phyloP scores from a whole-genome alignment of 2,329 filamentous ascomycete species.

The Fusarium sp. region DNA sequence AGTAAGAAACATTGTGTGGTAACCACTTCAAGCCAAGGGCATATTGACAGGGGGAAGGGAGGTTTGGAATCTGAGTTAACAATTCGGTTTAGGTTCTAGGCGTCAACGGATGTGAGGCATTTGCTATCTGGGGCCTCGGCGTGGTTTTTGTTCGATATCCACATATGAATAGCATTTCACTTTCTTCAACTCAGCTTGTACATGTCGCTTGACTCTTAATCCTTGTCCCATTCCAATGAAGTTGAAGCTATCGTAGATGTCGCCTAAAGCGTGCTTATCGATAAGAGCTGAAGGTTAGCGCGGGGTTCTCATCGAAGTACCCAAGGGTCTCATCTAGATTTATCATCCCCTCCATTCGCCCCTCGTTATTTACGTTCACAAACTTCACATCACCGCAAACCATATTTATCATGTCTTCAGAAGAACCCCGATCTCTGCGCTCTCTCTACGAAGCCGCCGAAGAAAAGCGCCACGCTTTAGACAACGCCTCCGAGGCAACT shows the following conservation, averaged over 20 bases:
- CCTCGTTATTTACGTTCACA: neutral
- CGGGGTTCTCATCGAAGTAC: slow-evolving; percentile 28
- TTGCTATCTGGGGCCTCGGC: slow-evolving; percentile 9
- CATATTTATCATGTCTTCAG: slow-evolving; percentile 45
- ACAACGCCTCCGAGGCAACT: slow-evolving; percentile 71
- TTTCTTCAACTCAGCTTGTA: slow-evolving; percentile 1
- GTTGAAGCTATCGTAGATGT: neutral
- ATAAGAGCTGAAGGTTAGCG: slow-evolving; percentile 34
- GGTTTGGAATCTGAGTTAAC: slow-evolving; percentile 1
- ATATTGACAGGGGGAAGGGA: neutral
- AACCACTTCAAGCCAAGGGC: neutral
- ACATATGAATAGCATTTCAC: neutral
- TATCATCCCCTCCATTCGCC: slow-evolving; percentile 23
- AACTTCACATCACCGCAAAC: neutral
- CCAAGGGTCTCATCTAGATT: slow-evolving; percentile 21
- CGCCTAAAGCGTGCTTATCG: slow-evolving; percentile 21
- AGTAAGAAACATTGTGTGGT: slow-evolving; percentile 9
- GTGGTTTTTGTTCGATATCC: slow-evolving; percentile 24
- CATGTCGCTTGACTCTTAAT: neutral
- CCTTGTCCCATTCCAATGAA: neutral
- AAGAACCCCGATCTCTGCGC: slow-evolving; percentile 61
- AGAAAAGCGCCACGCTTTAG: slow-evolving; percentile 63
- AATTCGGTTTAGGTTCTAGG: slow-evolving; percentile 12
- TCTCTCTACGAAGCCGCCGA: slow-evolving; percentile 62
- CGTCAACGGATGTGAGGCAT: slow-evolving; percentile 23